Percentiles rank a stretch among this genome's conserved stretches.
phyloP scores from a whole-genome alignment of 2,329 filamentous ascomycete genomes.

The Penicillium sp. region DNA sequence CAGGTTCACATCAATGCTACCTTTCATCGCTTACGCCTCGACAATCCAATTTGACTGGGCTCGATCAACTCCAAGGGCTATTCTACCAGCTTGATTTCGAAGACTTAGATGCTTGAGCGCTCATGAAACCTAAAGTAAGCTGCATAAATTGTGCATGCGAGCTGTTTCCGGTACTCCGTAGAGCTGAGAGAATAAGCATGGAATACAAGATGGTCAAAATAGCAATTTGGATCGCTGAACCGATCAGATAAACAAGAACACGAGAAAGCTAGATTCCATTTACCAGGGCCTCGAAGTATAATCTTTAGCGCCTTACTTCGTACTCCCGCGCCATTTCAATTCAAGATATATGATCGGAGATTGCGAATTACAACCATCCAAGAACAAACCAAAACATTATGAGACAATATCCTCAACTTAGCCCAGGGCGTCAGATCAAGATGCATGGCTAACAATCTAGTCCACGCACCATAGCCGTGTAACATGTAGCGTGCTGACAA shows the following conservation, averaged over 20 bases:
- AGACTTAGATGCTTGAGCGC: neutral
- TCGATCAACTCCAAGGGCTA: neutral
- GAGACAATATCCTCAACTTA: neutral
- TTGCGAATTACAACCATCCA: neutral
- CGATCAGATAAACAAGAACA: neutral
- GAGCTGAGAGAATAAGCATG: neutral
- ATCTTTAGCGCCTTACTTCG: neutral
- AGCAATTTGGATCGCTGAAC: too few relatives aligned
- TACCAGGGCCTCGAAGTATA: neutral
- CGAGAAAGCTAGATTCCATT: neutral
- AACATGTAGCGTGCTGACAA: neutral
- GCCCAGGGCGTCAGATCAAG: neutral
- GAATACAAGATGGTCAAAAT: neutral
- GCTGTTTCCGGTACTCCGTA: neutral
- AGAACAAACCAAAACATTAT: neutral
- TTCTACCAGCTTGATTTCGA: neutral
- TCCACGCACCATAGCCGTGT: conserved; percentile 10
- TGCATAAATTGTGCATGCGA: neutral
- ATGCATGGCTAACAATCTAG: neutral
- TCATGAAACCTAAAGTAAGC: neutral
- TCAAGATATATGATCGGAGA: neutral
- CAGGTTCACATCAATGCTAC: neutral
- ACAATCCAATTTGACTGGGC: neutral
- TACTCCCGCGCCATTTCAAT: neutral
- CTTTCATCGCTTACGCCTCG: neutral